Percentiles rank a stretch among this genome's conserved stretches.
Evolutionary conservation across 257 asterid species (phyloP).

Genomic region (Lycium barbarum): DNA sequence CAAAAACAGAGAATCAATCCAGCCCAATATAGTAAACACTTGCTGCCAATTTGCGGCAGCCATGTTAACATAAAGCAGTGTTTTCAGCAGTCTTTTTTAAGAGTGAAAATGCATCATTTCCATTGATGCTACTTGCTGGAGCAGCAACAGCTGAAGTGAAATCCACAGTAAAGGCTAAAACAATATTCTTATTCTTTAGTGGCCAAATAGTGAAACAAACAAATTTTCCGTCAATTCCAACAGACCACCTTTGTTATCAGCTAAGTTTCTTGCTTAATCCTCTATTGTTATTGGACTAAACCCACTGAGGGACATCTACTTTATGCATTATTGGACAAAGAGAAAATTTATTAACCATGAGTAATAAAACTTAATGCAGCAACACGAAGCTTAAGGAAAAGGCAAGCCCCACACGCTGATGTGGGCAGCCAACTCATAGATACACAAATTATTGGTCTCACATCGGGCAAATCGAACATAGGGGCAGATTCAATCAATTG

Average conservation of each 20-base stretch:
- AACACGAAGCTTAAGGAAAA: no score
- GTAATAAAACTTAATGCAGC: background rate
- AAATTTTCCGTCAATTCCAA: background rate
- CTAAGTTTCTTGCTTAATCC: background rate
- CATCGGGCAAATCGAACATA: no score
- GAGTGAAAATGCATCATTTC: background rate
- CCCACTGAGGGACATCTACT: background rate
- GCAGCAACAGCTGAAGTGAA: background rate
- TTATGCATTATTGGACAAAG: constrained; percentile 13
- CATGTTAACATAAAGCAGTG: no score
- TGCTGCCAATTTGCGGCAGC: no score
- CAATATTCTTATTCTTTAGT: background rate
- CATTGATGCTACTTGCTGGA: background rate
- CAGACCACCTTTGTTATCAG: background rate
- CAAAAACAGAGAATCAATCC: no score
- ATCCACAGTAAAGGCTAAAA: background rate
- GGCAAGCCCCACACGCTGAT: no score
- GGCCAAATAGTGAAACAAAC: background rate
- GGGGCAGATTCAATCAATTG: no score
- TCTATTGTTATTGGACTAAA: background rate
- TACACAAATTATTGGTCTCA: no score
- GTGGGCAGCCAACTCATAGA: no score
- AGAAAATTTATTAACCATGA: constrained; percentile 10
- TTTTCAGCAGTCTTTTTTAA: background rate
- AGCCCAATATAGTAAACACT: no score